Conservation (phyloP, 176 grass and related monocot species). For the Avena atlantica region DNA sequence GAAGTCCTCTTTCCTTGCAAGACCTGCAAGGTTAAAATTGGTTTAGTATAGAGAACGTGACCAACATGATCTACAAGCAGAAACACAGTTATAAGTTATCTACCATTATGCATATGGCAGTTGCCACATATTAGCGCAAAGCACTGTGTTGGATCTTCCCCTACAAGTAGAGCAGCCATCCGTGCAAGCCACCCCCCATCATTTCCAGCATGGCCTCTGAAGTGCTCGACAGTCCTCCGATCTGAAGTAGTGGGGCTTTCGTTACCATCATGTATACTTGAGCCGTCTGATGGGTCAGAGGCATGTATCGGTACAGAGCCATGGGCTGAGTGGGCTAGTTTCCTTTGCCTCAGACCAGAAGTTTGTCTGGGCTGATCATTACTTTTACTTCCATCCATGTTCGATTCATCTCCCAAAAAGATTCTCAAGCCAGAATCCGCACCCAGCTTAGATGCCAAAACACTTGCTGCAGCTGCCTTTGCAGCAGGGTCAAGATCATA, state of each 20-base stretch:
- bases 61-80: background rate
- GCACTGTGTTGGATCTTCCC: conserved; percentile 96
- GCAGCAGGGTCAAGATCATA: conserved; percentile 95
- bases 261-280: conserved; percentile 48
- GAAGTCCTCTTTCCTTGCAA: conserved; percentile 92
- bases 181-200: conserved; percentile 84
- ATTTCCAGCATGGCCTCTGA: conserved; percentile 53
- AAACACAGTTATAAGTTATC: conserved; percentile 3
- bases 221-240: conserved; percentile 66
- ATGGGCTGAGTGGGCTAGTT: conserved; percentile 34
- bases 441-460: conserved; percentile 88
- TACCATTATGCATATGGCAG: conserved; percentile 97
- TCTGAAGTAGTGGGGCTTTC: conserved; percentile 47
- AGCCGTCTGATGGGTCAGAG: conserved; percentile 43
- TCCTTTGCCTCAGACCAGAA: conserved; percentile 66
- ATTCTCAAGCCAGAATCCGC: conserved; percentile 87
- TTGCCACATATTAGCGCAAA: conserved; percentile 84
- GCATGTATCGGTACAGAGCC: conserved; percentile 3
- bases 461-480: conserved; percentile 88
- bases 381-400: conserved; percentile 50
- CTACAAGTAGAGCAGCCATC: conserved; percentile 83
- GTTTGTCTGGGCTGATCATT: conserved; percentile 46
- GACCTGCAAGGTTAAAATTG: conserved; percentile 53
- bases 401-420: conserved; percentile 65
- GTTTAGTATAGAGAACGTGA: conserved; percentile 13